Conservation (phyloP, 2,329 filamentous ascomycete genomes). For the Trematosphaeria pertusa region DNA sequence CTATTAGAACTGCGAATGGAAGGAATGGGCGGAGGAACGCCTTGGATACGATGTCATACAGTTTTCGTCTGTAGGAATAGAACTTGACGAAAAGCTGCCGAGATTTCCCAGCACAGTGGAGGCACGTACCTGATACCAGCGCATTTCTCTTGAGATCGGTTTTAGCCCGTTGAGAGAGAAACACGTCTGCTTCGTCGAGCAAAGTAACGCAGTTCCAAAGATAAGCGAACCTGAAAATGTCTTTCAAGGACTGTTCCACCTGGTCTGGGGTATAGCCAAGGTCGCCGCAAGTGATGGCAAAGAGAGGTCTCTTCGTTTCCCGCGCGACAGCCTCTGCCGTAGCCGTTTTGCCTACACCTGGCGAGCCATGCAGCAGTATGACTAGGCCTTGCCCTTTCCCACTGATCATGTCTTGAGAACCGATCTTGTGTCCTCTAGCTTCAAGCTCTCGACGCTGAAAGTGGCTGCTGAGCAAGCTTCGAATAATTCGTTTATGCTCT, state of each 20-base stretch:
- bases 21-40: too few relatives aligned
- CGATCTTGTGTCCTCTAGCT: too few relatives aligned
- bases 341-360: slow-evolving; percentile 54
- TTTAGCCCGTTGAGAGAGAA: slow-evolving; percentile 66
- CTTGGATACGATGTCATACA: too few relatives aligned
- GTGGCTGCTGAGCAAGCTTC: too few relatives aligned
- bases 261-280: slow-evolving; percentile 60
- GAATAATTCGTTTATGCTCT: too few relatives aligned
- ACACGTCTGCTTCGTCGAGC: slow-evolving; percentile 72
- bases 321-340: slow-evolving; percentile 60
- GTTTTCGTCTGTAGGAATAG: too few relatives aligned
- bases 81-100: too few relatives aligned
- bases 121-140: slow-evolving; percentile 60
- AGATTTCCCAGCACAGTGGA: too few relatives aligned
- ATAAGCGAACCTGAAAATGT: slow-evolving; percentile 81
- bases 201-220: slow-evolving; percentile 63
- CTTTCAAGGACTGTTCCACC: slow-evolving; percentile 75
- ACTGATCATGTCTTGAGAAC: slow-evolving; percentile 27
- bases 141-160: slow-evolving; percentile 83
- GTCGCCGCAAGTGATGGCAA: slow-evolving; percentile 82
- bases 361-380: slow-evolving; percentile 56
- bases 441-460: too few relatives aligned
- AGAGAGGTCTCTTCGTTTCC: slow-evolving; percentile 76
- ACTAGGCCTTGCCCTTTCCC: slow-evolving; percentile 62
- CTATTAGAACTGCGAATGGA: too few relatives aligned